A percentile compares a stretch with the other conserved stretches of the same genome.
These are phyloP conservation scores for Pyrenochaeta sp. DNA, from an alignment of 2,329 filamentous ascomycete species.

Conservation along the genomic window DNA sequence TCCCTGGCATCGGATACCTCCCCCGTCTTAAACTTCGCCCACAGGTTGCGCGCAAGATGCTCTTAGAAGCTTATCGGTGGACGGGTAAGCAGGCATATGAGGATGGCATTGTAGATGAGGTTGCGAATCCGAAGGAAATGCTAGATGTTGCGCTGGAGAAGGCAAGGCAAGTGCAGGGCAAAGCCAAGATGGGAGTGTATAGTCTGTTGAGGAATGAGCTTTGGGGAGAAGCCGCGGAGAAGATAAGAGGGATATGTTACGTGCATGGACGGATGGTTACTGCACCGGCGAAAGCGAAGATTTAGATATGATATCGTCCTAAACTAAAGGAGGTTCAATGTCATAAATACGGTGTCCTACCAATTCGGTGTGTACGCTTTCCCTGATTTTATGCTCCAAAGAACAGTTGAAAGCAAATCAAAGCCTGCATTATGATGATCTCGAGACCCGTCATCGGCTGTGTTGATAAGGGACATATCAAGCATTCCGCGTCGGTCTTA, in stretches of 20 bases:
- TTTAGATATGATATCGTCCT: constrained; percentile 35
- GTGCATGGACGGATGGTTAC: constrained; percentile 58
- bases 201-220: constrained; percentile 61
- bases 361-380: background rate
- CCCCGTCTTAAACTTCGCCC: constrained; percentile 62
- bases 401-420: too few species aligned
- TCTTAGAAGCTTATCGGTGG: constrained; percentile 64
- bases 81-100: constrained; percentile 60
- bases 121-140: constrained; percentile 59
- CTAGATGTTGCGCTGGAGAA: constrained; percentile 57
- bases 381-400: too few species aligned
- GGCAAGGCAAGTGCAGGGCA: constrained; percentile 54
- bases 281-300: constrained; percentile 58
- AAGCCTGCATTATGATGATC: too few species aligned
- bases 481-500: too few species aligned
- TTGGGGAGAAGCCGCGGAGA: constrained; percentile 62
- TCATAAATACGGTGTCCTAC: background rate
- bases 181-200: constrained; percentile 61
- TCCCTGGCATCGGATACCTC: constrained; percentile 63
- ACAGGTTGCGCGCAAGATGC: constrained; percentile 63
- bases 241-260: constrained; percentile 63
- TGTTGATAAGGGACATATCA: too few species aligned
- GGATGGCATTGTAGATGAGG: constrained; percentile 63
- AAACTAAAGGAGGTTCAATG: background rate
- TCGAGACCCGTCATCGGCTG: too few species aligned